Evolutionary conservation across 1,284 basidiomycete species (phyloP).

Genomic region (Fomes fomentarius): DNA sequence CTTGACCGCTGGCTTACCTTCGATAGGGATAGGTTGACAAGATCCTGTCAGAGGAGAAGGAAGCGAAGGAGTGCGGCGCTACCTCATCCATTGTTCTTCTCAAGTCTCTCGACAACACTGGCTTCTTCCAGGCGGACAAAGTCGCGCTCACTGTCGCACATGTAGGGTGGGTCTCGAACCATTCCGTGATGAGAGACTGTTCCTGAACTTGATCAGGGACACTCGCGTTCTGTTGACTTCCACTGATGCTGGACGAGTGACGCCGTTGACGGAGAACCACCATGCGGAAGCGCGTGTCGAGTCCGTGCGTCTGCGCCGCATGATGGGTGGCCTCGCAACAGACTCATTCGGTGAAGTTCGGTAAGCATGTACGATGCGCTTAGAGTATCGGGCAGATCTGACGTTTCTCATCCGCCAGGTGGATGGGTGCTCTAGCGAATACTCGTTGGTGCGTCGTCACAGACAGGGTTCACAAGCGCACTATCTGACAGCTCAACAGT

Average conservation of each 20-base stretch:
- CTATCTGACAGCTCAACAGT: slow-evolving; percentile 40
- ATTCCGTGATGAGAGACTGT: slow-evolving; percentile 2
- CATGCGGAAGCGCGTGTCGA: slow-evolving; percentile 92
- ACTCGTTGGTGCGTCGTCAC: slow-evolving; percentile 73
- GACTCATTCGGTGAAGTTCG: slow-evolving; percentile 96
- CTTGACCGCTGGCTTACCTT: background rate
- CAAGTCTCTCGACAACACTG: slow-evolving; percentile 79
- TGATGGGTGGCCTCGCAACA: slow-evolving; percentile 91
- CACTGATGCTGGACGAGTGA: slow-evolving; percentile 70
- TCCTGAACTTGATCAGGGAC: slow-evolving; percentile 62
- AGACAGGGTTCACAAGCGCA: slow-evolving; percentile 9
- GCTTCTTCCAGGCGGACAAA: slow-evolving; percentile 78
- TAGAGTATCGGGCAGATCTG: background rate
- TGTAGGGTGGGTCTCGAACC: slow-evolving; percentile 66
- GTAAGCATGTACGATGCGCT: slow-evolving; percentile 39
- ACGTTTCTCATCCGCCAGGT: slow-evolving; percentile 47
- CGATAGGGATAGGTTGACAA: slow-evolving; percentile 56
- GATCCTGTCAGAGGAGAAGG: slow-evolving; percentile 60
- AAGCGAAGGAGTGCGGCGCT: slow-evolving; percentile 77
- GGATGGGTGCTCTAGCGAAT: slow-evolving; percentile 96
- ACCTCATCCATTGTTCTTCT: slow-evolving; percentile 90
- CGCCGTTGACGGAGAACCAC: slow-evolving; percentile 88
- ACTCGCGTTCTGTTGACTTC: slow-evolving; percentile 88
- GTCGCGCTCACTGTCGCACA: slow-evolving; percentile 89
- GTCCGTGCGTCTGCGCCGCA: slow-evolving; percentile 80